Base-by-base conservation (phyloP, 2,329 filamentous ascomycete genomes). In the Aureobasidium vineae region DNA sequence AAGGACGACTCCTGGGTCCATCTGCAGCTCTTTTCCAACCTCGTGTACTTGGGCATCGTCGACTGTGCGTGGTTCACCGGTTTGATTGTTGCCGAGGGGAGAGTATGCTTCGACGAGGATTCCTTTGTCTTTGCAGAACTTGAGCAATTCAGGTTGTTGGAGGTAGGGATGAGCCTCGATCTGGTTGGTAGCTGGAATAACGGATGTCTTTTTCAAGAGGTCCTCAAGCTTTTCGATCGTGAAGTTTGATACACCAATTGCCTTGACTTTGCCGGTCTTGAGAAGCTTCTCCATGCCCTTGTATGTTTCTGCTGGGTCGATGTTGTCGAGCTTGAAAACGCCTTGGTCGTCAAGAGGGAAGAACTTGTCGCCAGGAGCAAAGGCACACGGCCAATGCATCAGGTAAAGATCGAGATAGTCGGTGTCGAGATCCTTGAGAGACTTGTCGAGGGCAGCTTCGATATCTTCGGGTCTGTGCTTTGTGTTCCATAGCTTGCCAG, bases 401-500 rank as follows among this genome's bases (percentile, higher is more conserved):
- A 83, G 79, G 47, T 83, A 75, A 23, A 84, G 72, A 68, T 84
- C 81, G 15, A 84, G 76, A 70, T 84, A 83, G 21, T 78, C 76
- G 1, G 76, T 76, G 26, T 76, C 76, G 45, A 83, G 73, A 23
- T 81, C 75, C 68, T 77, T 74, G 26, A 84, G 74, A 33, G 77
- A 79, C 13, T 75, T 77, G 40, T 82, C 76, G 16, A 68, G 33
- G 10, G 79, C 82, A 63, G 77, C 75, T 70, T 82, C 81, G 41
- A 85, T 79, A 66, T 84, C 77, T 45, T 82, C 76, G 1, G 80
- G 78, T 63, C 78, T 75, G 70, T 85, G 83, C 47, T 82, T 77
- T 15, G 79, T 84, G 76, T 86, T 86, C 85, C 84, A 88, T 15
- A 87, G 77, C 77, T 88, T 88, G 69, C 81, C 82, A n/a, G 85